Base-by-base conservation (phyloP, 768 basidiomycete species). In the Kockovaella imperatae region DNA sequence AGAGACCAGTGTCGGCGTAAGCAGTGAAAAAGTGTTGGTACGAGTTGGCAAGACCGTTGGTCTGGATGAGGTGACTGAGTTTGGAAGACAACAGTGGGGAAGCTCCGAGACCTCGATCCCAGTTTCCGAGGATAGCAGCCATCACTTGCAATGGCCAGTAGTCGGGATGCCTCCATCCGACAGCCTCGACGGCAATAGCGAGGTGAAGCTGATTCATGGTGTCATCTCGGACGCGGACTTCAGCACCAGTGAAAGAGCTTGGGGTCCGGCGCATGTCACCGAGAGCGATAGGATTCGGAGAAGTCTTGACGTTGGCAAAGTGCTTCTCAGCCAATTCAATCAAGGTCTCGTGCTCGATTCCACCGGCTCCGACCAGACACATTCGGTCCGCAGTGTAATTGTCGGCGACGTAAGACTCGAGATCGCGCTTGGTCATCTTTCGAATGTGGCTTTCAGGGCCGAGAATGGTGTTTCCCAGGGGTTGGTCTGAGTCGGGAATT, bases 61-160 rank as follows among this genome's bases (percentile, higher is more conserved):
- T 77, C 30, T 88, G 86, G 63, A 97, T 78, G 72, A 89, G 84
- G 72, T 91, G 85, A 21, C 86, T 86, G 46, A 99, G 83, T 43
- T 84, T 82, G 43, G 89, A 95, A 52, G 87, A 89, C 55, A 93
- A 81, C 45, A 95, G 77, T 20, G 87, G 79, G 2, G 87, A 83
- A 40, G 88, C 81, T 60, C 93, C 95, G 61, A 97, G 82, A 39
- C 85, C 86, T 60, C 95, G 82, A 71, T 99, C 93, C 95, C 95
- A 99, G 80, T 97, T 99, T 55, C 95, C 95, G 74, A 97, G 84
- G 74, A 97, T 87, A 64, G 81, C 83, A 73, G 93, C 87, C 83
- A 95, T 87, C 69, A 88, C 90, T 75, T 96, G 82, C 91, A 99
- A 93, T 53, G 91, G 88, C 82, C 87, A 97, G 78, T 97, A 97